Base-by-base conservation (phyloP, 768 basidiomycete genomes). In the Boletus tomentosulus region DNA sequence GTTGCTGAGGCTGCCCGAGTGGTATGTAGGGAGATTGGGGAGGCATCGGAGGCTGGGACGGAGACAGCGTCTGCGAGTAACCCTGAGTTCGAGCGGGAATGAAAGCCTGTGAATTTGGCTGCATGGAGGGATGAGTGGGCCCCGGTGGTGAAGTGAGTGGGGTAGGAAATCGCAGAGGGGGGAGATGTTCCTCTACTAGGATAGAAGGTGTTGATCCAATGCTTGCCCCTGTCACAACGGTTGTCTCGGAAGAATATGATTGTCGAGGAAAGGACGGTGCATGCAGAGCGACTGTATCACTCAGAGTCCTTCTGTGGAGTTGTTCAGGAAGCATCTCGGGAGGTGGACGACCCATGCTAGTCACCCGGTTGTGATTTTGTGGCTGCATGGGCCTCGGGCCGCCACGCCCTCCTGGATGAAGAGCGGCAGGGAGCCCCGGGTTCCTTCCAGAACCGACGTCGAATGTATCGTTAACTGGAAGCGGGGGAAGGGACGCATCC, bases 401-500 rank as follows among this genome's bases (percentile, higher is more conserved):
- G 22, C 47, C 46, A 37, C 62, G 57, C 10, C 65, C 61, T 49
- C 74, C 71, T 15, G 80, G 74, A 34, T 76, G 77, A n/a, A 82
- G 71, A 31, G 74, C 66, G 1, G 71, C 62, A 9, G 81, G 78
- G 12, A 76, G 55, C 7, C 50, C 57, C 15, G 55, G 22, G 12
- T 53, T 57, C 57, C 62, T 56, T 56, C 61, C 53, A 44, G 60
- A 48, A 50, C 52, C 54, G 46, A 65, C 46, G 16, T 66, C 66
- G 16, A 63, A 54, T 68, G 30, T 4, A 44, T 46, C 59, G 19
- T 55, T 28, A 12, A 68, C 69, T 0, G 76, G 77, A 24, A 76
- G 62, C 16, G 78, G 73, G 12, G 80, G 78, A 11, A 79, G 66
- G 7, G 71, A 57, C 35, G 72, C 67, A 22, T 72, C 59, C 30